Base-by-base conservation (phyloP, 148 eudicot species). In the Rhododendron ferrugineum region DNA sequence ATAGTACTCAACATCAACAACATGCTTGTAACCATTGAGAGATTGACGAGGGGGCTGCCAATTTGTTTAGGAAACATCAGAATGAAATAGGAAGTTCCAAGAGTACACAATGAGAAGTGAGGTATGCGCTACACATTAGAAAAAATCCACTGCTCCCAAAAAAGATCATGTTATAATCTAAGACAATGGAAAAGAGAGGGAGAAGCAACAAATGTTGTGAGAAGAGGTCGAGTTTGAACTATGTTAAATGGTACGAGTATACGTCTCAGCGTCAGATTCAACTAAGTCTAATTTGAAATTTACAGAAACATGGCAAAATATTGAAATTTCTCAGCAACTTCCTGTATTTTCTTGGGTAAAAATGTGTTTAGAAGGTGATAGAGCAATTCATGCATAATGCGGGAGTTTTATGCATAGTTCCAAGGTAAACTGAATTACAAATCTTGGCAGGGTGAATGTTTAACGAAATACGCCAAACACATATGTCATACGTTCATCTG, bases 1-100 rank as follows among this genome's bases (percentile, higher is more conserved):
- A 68, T 93, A 93, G 80, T 94, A 92, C 82, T 95, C 93, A 56
- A 97, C 96, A 87, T 95, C 94, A 44, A 97, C 98, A 82, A 97
- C 94, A 87, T 97, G 99, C 89, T 92, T 92, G 92, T 95, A 97
- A 73, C 98, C 98, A 85, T 93, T 98, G 93, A 97, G 86, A 85
- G 98, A 97, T 84, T 88, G 88, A 47, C 70, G 92, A 87, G 96
- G 94, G 66, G 98, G 95, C 96, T 94, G 92, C 87, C 80, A 88
- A 84, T 50, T 82, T 68, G 36, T 89, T 73, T 32, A 81, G 80
- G 80, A 36, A 73, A 36, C 36, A 40, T 84, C 2, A 86, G 44
- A 83, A 49, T 37, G 6, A 28, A 30, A 26, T 5, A 60, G 40
- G 23, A 60, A 81, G 20, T 78, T n/a, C 54, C 80, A 23, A 11